phyloP scores from a whole-genome alignment of 345 rosid genomes.

The Citrus maxima region DNA sequence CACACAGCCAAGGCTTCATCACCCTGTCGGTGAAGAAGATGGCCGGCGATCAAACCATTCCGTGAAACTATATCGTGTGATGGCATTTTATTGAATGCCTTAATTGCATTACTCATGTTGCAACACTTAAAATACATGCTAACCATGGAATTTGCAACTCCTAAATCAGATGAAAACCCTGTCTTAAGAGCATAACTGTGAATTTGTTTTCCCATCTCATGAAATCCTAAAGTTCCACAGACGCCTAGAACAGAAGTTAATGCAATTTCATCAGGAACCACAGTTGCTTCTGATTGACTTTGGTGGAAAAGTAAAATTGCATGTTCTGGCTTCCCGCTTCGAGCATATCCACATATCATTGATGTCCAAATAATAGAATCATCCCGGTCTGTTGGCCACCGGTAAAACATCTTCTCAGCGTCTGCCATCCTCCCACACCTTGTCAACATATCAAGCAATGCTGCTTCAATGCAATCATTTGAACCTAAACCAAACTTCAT shows the following conservation, averaged over 20 bases:
- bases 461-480: slow-evolving; percentile 57
- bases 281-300: slow-evolving; percentile 36
- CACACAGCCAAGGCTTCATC: slow-evolving; percentile 54
- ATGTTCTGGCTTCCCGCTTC: slow-evolving; percentile 61
- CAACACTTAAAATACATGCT: slow-evolving; percentile 78
- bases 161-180: slow-evolving; percentile 42
- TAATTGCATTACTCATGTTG: slow-evolving; percentile 40
- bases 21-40: slow-evolving; percentile 69
- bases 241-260: slow-evolving; percentile 51
- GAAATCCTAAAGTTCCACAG: slow-evolving; percentile 75
- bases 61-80: slow-evolving; percentile 60
- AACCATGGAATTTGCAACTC: slow-evolving; percentile 64
- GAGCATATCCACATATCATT: slow-evolving; percentile 73
- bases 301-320: slow-evolving; percentile 52
- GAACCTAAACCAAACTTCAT: slow-evolving; percentile 56
- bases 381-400: slow-evolving; percentile 45
- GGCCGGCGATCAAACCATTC: slow-evolving; percentile 72
- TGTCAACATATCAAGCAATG: slow-evolving; percentile 75
- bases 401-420: slow-evolving; percentile 61
- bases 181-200: slow-evolving; percentile 61
- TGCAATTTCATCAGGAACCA: slow-evolving; percentile 58
- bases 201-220: slow-evolving; percentile 64
- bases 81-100: slow-evolving; percentile 46
- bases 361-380: slow-evolving; percentile 58
- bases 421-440: slow-evolving; percentile 78